Percentiles rank a stretch among this genome's conserved stretches.
phyloP scores from a whole-genome alignment of 331 rosid genomes.

The Quercus tomentella region DNA sequence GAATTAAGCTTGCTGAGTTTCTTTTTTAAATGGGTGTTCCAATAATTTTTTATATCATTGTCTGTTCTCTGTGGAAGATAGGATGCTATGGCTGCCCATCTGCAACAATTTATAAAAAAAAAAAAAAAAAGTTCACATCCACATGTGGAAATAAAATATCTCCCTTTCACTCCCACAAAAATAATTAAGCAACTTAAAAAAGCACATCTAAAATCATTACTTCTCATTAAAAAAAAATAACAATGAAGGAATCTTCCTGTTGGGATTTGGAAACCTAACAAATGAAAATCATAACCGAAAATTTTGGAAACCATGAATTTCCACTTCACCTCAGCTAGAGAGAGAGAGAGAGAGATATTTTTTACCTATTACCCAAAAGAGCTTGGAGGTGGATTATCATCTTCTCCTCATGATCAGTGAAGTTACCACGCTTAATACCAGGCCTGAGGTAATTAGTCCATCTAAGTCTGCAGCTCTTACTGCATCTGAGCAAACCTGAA shows the following conservation, averaged over 20 bases:
- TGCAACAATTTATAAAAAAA: slow-evolving; percentile 20
- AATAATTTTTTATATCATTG: slow-evolving; percentile 82
- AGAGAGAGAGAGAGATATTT: too few relatives aligned
- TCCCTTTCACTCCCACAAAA: background rate
- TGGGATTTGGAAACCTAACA: slow-evolving; percentile 9
- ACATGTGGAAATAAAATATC: background rate
- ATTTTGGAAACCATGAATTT: background rate
- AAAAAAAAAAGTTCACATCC: background rate
- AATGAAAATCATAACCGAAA: background rate
- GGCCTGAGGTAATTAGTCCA: slow-evolving; percentile 98
- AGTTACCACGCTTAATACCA: slow-evolving; percentile 82
- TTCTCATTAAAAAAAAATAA: background rate
- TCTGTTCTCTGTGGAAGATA: slow-evolving; percentile 93
- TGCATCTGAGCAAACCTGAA: slow-evolving; percentile 86
- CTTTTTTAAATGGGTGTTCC: slow-evolving; percentile 91
- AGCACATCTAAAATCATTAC: too few relatives aligned
- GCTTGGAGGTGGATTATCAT: slow-evolving; percentile 96
- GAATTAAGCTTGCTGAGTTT: slow-evolving; percentile 45
- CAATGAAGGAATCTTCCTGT: slow-evolving; percentile 4
- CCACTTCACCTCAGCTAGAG: background rate
- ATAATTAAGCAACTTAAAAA: too few relatives aligned
- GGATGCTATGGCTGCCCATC: slow-evolving; percentile 98
- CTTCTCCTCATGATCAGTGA: slow-evolving; percentile 80
- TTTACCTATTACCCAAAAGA: slow-evolving; percentile 79
- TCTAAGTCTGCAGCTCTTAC: slow-evolving; percentile 93